Conservation (phyloP, 306 rosid species). For the Vigna radiata region DNA sequence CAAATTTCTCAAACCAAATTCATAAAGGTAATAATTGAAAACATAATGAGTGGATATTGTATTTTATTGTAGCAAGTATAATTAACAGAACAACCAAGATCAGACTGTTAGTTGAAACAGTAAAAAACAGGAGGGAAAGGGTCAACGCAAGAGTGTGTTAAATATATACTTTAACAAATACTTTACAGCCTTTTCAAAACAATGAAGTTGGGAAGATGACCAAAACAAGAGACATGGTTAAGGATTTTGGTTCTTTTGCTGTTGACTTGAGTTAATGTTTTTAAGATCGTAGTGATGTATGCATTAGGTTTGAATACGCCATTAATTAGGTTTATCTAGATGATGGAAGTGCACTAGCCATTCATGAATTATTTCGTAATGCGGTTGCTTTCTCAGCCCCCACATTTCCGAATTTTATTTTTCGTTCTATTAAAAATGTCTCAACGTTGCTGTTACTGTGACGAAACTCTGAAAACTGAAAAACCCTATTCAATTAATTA, state of each 20-base stretch:
- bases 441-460: slow-evolving; percentile 1
- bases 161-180: not conserved
- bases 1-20: not conserved
- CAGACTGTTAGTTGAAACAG: not conserved
- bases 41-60: not conserved
- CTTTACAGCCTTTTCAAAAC: not conserved
- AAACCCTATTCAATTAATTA: not conserved
- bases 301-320: slow-evolving; percentile 46
- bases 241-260: slow-evolving; percentile 39
- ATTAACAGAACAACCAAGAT: not conserved
- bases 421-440: slow-evolving; percentile 4
- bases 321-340: slow-evolving; percentile 36
- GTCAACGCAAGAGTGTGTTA: not conserved
- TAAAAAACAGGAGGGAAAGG: not conserved
- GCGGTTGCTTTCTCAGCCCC: slow-evolving; percentile 31
- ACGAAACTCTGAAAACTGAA: not conserved
- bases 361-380: slow-evolving; percentile 14
- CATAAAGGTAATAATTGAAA: not conserved
- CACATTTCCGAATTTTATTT: not conserved
- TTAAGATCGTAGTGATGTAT: slow-evolving; percentile 32
- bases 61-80: not conserved
- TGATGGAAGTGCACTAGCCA: slow-evolving; percentile 37
- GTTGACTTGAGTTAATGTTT: slow-evolving; percentile 7
- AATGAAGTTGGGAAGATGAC: slow-evolving; percentile 44
- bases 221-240: slow-evolving; percentile 9